Evolutionary conservation across 2,329 filamentous ascomycete genomes (phyloP).

Genomic region (Fusarium agapanthi): DNA sequence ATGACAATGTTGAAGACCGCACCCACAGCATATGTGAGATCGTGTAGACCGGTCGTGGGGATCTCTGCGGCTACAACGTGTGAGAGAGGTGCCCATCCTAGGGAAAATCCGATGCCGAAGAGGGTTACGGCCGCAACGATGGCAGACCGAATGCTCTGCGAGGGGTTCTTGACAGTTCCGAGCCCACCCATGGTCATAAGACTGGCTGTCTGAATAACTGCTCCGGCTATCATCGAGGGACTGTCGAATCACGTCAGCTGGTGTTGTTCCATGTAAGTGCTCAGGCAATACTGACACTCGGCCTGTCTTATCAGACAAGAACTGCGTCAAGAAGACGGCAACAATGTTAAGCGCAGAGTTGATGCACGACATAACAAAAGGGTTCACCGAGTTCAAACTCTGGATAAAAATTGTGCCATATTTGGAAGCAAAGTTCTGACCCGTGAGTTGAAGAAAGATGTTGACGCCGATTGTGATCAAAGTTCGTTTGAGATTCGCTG

Average conservation of each 20-base stretch:
- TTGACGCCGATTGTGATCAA: constrained; percentile 39
- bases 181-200: constrained; percentile 50
- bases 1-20: constrained; percentile 32
- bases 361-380: constrained; percentile 39
- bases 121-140: constrained; percentile 48
- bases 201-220: constrained; percentile 40
- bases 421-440: constrained; percentile 42
- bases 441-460: constrained; percentile 45
- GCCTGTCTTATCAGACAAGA: background rate
- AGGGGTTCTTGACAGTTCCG: constrained; percentile 37
- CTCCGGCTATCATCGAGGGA: constrained; percentile 40
- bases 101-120: constrained; percentile 43
- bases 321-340: constrained; percentile 11
- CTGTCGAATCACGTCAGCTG: constrained; percentile 12
- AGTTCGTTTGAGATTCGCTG: constrained; percentile 37
- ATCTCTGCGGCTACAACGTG: constrained; percentile 50
- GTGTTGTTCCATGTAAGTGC: background rate
- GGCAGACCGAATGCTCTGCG: constrained; percentile 30
- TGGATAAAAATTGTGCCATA: constrained; percentile 47
- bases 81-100: constrained; percentile 48
- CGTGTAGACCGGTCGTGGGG: constrained; percentile 43
- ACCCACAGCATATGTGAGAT: constrained; percentile 44
- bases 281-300: background rate
- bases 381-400: constrained; percentile 41
- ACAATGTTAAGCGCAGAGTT: constrained; percentile 31